These are phyloP conservation scores for Albugo candida DNA, from an alignment of 352 stramenopile genomes.

Conservation along the genomic window DNA sequence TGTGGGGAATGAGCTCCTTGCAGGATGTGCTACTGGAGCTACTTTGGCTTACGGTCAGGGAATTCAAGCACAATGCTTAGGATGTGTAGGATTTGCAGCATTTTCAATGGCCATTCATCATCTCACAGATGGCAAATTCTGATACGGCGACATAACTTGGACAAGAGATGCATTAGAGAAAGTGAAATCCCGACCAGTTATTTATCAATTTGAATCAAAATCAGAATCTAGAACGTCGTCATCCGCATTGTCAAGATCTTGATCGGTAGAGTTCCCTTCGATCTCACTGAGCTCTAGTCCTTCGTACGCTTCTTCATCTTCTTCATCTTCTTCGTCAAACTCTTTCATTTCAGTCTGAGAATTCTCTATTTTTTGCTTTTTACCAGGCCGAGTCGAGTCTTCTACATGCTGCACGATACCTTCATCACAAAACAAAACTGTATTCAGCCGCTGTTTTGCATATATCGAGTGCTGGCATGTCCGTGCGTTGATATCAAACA, in stretches of 20 bases:
- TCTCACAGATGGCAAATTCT: slow-evolving; percentile 67
- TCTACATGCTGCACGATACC: slow-evolving; percentile 13
- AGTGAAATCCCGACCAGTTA: too few relatives aligned
- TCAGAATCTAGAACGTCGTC: slow-evolving; percentile 3
- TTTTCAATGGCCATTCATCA: slow-evolving; percentile 83
- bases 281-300: slow-evolving; percentile 48
- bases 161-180: too few relatives aligned
- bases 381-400: slow-evolving; percentile 12
- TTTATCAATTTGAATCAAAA: too few relatives aligned
- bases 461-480: slow-evolving; percentile 59
- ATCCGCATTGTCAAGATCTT: slow-evolving; percentile 28
- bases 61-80: slow-evolving; percentile 82
- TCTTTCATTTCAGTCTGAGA: slow-evolving; percentile 20
- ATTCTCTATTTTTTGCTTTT: slow-evolving; percentile 27
- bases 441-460: slow-evolving; percentile 80
- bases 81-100: slow-evolving; percentile 83
- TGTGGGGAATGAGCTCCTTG: slow-evolving; percentile 86
- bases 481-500: slow-evolving; percentile 78
- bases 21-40: slow-evolving; percentile 89
- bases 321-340: slow-evolving; percentile 42
- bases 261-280: slow-evolving; percentile 26
- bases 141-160: slow-evolving; percentile 3
- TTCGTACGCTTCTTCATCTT: slow-evolving; percentile 70
- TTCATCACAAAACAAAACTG: slow-evolving; percentile 78
- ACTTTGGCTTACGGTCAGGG: slow-evolving; percentile 86